A percentile compares a stretch with the other conserved stretches of the same genome.
Evolutionary conservation across 495 filamentous ascomycete genomes (phyloP).

Genomic region (Extremus antarcticus): DNA sequence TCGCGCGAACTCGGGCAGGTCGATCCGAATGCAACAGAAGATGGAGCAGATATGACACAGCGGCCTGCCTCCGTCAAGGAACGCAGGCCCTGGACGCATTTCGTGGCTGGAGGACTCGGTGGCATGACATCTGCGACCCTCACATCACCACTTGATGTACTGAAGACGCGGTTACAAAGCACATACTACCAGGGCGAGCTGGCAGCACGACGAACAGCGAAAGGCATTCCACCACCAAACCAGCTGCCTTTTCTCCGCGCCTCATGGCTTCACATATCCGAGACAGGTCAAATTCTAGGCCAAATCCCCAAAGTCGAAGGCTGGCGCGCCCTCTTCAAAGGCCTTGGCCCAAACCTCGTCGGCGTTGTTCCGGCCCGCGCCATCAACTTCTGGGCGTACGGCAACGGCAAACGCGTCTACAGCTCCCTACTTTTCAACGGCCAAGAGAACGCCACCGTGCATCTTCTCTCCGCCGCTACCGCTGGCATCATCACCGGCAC

Average conservation of each 20-base stretch:
- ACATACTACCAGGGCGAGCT: conserved; percentile 75
- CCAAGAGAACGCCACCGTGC: conserved; percentile 57
- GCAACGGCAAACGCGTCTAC: conserved; percentile 72
- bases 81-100: conserved; percentile 73
- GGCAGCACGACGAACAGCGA: conserved; percentile 34
- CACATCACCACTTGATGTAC: conserved; percentile 79
- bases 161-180: conserved; percentile 82
- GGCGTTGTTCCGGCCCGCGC: conserved; percentile 78
- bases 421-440: conserved; percentile 54
- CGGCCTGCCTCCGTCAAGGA: conserved; percentile 36
- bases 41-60: conserved; percentile 28
- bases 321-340: conserved; percentile 76
- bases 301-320: conserved; percentile 69
- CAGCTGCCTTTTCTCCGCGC: conserved; percentile 37
- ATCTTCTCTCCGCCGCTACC: conserved; percentile 58
- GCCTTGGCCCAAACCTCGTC: conserved; percentile 74
- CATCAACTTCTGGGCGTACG: conserved; percentile 84
- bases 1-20: conserved; percentile 53
- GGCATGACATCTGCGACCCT: conserved; percentile 81
- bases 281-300: conserved; percentile 71
- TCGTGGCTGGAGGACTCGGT: conserved; percentile 76
- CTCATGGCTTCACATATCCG: conserved; percentile 52
- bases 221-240: conserved; percentile 37
- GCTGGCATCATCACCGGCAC: conserved; percentile 75
- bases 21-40: conserved; percentile 33